Conservation (phyloP, 495 filamentous ascomycete genomes). For the Lophiostoma macrostomum region DNA sequence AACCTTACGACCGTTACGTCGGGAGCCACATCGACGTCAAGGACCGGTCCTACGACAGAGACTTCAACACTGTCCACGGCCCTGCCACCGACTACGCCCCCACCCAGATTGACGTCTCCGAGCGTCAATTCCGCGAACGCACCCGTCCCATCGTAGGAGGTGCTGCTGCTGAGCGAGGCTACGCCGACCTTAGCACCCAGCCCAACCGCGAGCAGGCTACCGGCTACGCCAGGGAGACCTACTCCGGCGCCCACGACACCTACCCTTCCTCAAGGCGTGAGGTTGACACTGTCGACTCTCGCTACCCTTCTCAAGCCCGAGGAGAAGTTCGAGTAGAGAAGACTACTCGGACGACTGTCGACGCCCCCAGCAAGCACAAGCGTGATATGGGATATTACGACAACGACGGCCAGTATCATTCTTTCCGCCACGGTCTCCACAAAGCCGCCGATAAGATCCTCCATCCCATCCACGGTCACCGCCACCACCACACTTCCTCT, state of each 20-base stretch:
- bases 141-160: constrained; percentile 67
- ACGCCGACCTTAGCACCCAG: constrained; percentile 34
- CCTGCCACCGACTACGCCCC: constrained; percentile 48
- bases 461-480: constrained; percentile 53
- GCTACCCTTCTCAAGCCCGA: constrained; percentile 41
- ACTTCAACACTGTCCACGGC: constrained; percentile 43
- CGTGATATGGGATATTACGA: constrained; percentile 94
- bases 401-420: constrained; percentile 95
- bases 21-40: constrained; percentile 65
- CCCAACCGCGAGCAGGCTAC: constrained; percentile 26
- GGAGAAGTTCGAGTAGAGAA: constrained; percentile 39
- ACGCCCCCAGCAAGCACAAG: constrained; percentile 53
- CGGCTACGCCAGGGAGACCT: constrained; percentile 23
- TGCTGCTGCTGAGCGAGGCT: constrained; percentile 49
- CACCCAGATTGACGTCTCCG: constrained; percentile 73
- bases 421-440: constrained; percentile 84
- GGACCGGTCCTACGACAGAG: constrained; percentile 52
- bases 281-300: constrained; percentile 30
- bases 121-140: constrained; percentile 80
- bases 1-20: constrained; percentile 53
- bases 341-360: constrained; percentile 47
- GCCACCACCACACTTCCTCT: constrained; percentile 35
- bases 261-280: constrained; percentile 8
- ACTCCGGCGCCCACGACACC: constrained; percentile 20
- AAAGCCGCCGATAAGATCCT: constrained; percentile 69